phyloP scores from a whole-genome alignment of 805 yeast genomes.

The Kodamaea hsintzibuensis region DNA sequence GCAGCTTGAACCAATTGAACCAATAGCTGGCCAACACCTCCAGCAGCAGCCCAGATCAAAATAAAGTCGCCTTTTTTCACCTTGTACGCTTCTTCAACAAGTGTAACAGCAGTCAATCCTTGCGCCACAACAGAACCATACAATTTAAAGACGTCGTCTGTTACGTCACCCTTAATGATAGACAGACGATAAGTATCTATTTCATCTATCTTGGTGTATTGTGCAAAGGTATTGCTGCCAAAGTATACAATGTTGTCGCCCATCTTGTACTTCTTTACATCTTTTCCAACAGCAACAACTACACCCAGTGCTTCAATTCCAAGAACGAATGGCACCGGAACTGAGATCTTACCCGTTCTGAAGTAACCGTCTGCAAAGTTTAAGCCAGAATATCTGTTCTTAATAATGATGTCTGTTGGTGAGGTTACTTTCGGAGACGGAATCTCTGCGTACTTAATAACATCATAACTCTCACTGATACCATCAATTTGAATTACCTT shows the following conservation, averaged over 20 bases:
- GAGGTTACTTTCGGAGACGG: slow-evolving; percentile 59
- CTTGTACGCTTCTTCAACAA: slow-evolving; percentile 62
- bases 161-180: slow-evolving; percentile 49
- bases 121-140: slow-evolving; percentile 67
- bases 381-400: slow-evolving; percentile 76
- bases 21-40: slow-evolving; percentile 82
- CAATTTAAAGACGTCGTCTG: slow-evolving; percentile 52
- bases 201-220: slow-evolving; percentile 57
- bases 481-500: slow-evolving; percentile 56
- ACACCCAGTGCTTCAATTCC: slow-evolving; percentile 79
- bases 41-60: slow-evolving; percentile 91
- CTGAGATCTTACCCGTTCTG: slow-evolving; percentile 69
- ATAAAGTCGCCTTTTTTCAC: slow-evolving; percentile 71
- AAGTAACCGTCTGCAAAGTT: slow-evolving; percentile 83
- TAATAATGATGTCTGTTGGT: slow-evolving; percentile 60
- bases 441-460: slow-evolving; percentile 55
- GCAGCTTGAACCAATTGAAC: slow-evolving; percentile 58
- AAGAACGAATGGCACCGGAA: slow-evolving; percentile 55
- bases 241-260: slow-evolving; percentile 74
- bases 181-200: slow-evolving; percentile 29
- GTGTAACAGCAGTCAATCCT: slow-evolving; percentile 78
- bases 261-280: slow-evolving; percentile 53
- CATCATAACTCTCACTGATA: slow-evolving; percentile 57
- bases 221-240: slow-evolving; percentile 64
- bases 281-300: slow-evolving; percentile 64